phyloP scores from a whole-genome alignment of 1,284 basidiomycete genomes.

The Moesziomyces sp. region DNA sequence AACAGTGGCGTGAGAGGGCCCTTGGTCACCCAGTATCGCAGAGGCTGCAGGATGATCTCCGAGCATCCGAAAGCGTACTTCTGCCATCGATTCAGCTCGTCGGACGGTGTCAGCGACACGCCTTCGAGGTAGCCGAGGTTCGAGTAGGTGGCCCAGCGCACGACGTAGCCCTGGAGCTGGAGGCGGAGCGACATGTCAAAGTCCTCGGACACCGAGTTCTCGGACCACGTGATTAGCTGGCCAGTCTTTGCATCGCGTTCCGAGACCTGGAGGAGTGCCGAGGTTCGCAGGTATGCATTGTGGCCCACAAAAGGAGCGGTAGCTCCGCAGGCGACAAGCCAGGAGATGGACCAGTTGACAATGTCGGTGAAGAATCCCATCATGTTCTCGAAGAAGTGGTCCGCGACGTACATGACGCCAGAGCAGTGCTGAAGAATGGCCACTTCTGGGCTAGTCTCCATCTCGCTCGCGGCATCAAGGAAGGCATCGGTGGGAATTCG shows the following conservation, averaged over 20 bases:
- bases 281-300: slow-evolving; percentile 88
- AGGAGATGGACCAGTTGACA: slow-evolving; percentile 56
- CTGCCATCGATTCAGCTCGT: slow-evolving; percentile 85
- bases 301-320: slow-evolving; percentile 83
- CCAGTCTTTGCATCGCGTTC: slow-evolving; percentile 75
- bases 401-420: slow-evolving; percentile 82
- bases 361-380: slow-evolving; percentile 76
- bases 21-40: slow-evolving; percentile 77
- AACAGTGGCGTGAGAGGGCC: slow-evolving; percentile 79
- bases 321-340: slow-evolving; percentile 69
- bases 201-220: slow-evolving; percentile 84
- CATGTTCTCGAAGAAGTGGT: slow-evolving; percentile 87
- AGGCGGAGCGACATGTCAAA: slow-evolving; percentile 77
- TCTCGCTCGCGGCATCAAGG: slow-evolving; percentile 82
- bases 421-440: slow-evolving; percentile 85
- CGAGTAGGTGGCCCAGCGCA: slow-evolving; percentile 85
- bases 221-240: slow-evolving; percentile 79
- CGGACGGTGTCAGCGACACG: slow-evolving; percentile 78
- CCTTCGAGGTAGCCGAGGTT: slow-evolving; percentile 85
- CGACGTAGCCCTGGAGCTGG: slow-evolving; percentile 72
- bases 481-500: slow-evolving; percentile 85
- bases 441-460: slow-evolving; percentile 78
- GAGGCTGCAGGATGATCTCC: slow-evolving; percentile 58
- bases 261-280: slow-evolving; percentile 81
- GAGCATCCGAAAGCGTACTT: slow-evolving; percentile 82